phyloP scores from a whole-genome alignment of 257 asterid genomes.

The Rubia yunnanensis region DNA sequence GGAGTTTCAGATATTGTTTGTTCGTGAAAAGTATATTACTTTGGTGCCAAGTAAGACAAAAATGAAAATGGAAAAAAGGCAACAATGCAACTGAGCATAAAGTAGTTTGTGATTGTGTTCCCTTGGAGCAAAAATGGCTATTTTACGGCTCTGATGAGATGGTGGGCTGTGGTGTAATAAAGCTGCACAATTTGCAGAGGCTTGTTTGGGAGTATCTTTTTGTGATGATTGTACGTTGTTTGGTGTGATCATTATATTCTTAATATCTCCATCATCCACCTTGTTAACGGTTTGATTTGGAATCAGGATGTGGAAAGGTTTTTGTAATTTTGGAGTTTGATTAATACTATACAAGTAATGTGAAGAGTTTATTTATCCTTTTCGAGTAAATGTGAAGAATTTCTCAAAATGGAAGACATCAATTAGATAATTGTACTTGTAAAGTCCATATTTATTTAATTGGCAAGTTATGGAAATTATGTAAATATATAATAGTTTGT shows the following conservation, averaged over 20 bases:
- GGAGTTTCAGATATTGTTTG: not conserved
- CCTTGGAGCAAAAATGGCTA: not conserved
- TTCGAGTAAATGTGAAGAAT: not conserved
- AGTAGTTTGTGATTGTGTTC: not conserved
- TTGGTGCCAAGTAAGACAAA: constrained; percentile 6
- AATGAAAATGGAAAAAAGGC: not conserved
- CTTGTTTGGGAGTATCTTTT: not conserved
- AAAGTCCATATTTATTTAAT: too few relatives aligned
- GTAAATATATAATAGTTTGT: too few relatives aligned
- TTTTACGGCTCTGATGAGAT: not conserved
- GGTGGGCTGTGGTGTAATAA: not conserved
- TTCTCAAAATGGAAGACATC: not conserved
- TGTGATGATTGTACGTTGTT: too few relatives aligned
- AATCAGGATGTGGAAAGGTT: not conserved
- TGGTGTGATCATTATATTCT: not conserved
- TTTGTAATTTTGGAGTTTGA: not conserved
- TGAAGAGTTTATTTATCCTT: too few relatives aligned
- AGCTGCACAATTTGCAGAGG: not conserved
- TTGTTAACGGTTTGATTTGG: not conserved
- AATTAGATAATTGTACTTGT: not conserved
- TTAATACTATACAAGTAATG: too few relatives aligned
- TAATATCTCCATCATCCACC: not conserved
- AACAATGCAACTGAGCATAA: not conserved
- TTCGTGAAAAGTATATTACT: not conserved
- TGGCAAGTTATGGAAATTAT: too few relatives aligned